These are phyloP conservation scores for Termitomyces bulborhizus DNA, from an alignment of 768 basidiomycete genomes.

Conservation along the genomic window DNA sequence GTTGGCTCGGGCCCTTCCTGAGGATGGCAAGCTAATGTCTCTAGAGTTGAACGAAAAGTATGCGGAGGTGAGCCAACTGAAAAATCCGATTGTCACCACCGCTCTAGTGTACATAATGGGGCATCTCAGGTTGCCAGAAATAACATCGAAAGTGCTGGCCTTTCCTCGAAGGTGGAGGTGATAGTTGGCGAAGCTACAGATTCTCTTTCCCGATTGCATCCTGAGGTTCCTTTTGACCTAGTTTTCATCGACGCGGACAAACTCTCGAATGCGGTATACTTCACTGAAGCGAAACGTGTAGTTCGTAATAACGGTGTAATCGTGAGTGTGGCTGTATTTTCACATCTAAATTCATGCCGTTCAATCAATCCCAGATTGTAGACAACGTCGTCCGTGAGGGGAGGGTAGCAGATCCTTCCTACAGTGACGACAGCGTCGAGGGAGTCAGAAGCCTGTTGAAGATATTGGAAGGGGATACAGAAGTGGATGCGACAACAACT, in stretches of 20 bases:
- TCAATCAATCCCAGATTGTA: conserved; percentile 34
- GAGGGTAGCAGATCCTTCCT: conserved; percentile 34
- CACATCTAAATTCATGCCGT: not conserved
- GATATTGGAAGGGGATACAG: conserved; percentile 40
- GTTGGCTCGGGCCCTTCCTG: not conserved
- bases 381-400: conserved; percentile 57
- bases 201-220: conserved; percentile 38
- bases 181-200: conserved; percentile 44
- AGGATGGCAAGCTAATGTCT: conserved; percentile 32
- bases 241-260: too few relatives aligned
- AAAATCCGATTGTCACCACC: not conserved
- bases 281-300: conserved; percentile 54
- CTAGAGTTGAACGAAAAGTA: conserved; percentile 40
- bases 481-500: conserved; percentile 46
- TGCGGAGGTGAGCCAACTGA: conserved; percentile 31
- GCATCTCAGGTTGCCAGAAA: conserved; percentile 45
- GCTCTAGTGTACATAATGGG: not conserved
- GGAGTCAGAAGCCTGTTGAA: conserved; percentile 43
- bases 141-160: conserved; percentile 50
- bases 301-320: conserved; percentile 56
- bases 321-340: conserved; percentile 25
- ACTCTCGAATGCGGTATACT: conserved; percentile 42
- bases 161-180: conserved; percentile 18
- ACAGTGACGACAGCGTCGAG: conserved; percentile 28
- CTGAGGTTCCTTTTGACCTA: conserved; percentile 53